Conservation (phyloP, 345 rosid genomes). For the Iberis pinnata region DNA sequence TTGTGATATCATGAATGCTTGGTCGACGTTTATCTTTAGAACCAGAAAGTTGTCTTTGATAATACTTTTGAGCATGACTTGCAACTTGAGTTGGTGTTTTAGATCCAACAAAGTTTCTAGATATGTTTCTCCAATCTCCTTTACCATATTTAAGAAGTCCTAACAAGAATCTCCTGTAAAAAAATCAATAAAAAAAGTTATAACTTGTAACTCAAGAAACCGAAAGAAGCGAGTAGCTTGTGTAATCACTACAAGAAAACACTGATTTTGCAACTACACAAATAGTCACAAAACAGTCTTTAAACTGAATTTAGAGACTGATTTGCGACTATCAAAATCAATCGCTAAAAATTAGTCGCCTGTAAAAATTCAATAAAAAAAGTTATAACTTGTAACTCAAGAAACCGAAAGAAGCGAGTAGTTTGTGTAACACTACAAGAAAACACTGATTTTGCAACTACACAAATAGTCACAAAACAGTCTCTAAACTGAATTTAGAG, state of each 20-base stretch:
- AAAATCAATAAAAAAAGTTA: slow-evolving; percentile 2
- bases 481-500: too few species aligned
- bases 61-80: slow-evolving; percentile 97
- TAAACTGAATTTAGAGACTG: too few species aligned
- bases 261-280: too few species aligned
- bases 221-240: not conserved
- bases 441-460: too few species aligned
- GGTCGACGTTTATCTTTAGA: slow-evolving; percentile 85
- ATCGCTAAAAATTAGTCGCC: too few species aligned
- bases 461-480: too few species aligned
- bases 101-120: slow-evolving; percentile 67
- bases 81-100: slow-evolving; percentile 98
- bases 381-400: slow-evolving; percentile 19
- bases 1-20: slow-evolving; percentile 90
- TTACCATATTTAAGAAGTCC: slow-evolving; percentile 85
- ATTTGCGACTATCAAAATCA: too few species aligned
- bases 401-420: not conserved
- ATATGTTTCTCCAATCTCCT: slow-evolving; percentile 98
- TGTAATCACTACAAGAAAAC: not conserved
- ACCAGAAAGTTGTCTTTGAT: slow-evolving; percentile 75
- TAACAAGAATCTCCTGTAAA: slow-evolving; percentile 58
- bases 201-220: slow-evolving; percentile 13
- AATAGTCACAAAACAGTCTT: too few species aligned
- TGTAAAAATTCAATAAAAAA: too few species aligned
- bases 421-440: too few species aligned